These are phyloP conservation scores for Pseudogymnoascus sp. DNA, from an alignment of 2,329 filamentous ascomycete species.

Conservation along the genomic window DNA sequence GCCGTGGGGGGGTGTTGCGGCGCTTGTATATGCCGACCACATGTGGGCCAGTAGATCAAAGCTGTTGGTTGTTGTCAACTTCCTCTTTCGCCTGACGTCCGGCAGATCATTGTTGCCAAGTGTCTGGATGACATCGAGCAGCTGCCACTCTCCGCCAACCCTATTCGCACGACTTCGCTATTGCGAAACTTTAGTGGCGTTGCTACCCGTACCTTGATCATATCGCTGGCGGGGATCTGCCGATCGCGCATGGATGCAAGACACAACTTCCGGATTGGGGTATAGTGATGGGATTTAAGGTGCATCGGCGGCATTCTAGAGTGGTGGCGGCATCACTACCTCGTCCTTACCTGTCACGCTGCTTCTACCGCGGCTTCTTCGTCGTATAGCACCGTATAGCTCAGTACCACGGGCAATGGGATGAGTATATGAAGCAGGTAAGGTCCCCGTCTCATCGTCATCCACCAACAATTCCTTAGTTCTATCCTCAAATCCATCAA, in stretches of 20 bases:
- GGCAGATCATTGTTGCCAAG: constrained; percentile 2
- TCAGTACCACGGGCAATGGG: background rate
- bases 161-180: constrained; percentile 2
- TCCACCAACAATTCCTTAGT: background rate
- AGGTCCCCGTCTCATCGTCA: background rate
- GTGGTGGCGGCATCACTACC: background rate
- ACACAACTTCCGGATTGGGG: background rate
- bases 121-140: background rate
- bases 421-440: background rate
- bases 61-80: constrained; percentile 1
- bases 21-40: background rate
- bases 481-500: background rate
- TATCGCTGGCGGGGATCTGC: background rate
- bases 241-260: constrained; percentile 1
- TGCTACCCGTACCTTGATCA: background rate
- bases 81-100: constrained; percentile 1
- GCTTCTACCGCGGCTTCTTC: background rate
- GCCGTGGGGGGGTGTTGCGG: background rate
- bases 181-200: constrained; percentile 4
- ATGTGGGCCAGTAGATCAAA: background rate
- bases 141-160: constrained; percentile 6
- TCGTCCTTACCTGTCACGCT: background rate
- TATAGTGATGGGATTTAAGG: background rate
- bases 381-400: background rate
- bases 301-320: constrained; percentile 3